phyloP scores from a whole-genome alignment of 495 filamentous ascomycete genomes.

The Tuber aestivum region DNA sequence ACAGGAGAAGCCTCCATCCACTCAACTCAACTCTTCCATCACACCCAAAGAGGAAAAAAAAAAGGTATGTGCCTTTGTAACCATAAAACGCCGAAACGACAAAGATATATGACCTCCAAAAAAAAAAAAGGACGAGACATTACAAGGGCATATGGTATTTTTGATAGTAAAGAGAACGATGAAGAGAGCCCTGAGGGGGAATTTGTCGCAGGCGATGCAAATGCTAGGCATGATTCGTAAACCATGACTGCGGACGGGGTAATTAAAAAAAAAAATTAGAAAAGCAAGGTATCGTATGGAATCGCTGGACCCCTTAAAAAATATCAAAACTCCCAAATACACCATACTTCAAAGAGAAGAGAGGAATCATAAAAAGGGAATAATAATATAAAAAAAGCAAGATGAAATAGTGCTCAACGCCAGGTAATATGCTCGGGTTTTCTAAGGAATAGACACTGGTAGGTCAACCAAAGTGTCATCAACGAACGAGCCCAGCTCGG shows the following conservation, averaged over 20 bases:
- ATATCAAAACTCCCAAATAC: not conserved
- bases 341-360: not conserved
- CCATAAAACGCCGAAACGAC: not conserved
- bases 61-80: not conserved
- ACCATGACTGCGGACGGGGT: not conserved
- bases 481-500: conserved; percentile 18
- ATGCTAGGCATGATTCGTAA: not conserved
- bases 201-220: not conserved
- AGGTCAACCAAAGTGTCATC: conserved; percentile 16
- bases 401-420: not conserved
- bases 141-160: not conserved
- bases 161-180: not conserved
- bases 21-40: not conserved
- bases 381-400: no score
- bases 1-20: not conserved
- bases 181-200: not conserved
- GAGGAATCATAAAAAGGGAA: not conserved
- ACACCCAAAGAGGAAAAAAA: not conserved
- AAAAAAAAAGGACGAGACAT: not conserved
- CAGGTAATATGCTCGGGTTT: not conserved
- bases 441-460: not conserved
- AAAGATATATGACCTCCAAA: conserved; percentile 1
- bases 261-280: not conserved
- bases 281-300: conserved; percentile 3
- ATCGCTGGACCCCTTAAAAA: not conserved